Conservation (phyloP, 2,329 filamentous ascomycete species). For the Akanthomyces dipterigenus region DNA sequence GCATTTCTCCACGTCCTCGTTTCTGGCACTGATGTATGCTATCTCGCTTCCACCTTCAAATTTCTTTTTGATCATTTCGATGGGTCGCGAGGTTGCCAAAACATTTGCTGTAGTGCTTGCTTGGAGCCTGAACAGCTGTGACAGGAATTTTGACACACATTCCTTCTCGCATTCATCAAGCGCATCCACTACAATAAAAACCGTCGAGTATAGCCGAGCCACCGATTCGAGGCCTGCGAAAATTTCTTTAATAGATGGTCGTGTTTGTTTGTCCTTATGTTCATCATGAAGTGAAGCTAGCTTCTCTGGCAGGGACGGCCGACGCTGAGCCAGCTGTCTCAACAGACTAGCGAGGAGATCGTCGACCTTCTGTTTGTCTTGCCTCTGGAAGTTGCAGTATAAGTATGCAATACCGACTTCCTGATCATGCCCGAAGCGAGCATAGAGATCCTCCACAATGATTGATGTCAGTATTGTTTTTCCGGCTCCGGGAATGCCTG, state of each 20-base stretch:
- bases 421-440: constrained; percentile 16
- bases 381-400: constrained; percentile 37
- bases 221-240: constrained; percentile 11
- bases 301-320: constrained; percentile 18
- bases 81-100: constrained; percentile 14
- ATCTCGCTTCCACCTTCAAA: not conserved
- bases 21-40: not conserved
- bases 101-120: not conserved
- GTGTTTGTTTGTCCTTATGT: not conserved
- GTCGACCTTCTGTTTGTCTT: constrained; percentile 29
- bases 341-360: constrained; percentile 28
- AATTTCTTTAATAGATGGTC: not conserved
- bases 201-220: not conserved
- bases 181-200: constrained; percentile 19
- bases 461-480: constrained; percentile 7
- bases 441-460: not conserved
- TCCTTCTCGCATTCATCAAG: constrained; percentile 18
- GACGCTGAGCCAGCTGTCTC: constrained; percentile 28
- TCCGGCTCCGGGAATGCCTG: constrained; percentile 20
- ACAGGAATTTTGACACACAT: constrained; percentile 6
- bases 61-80: not conserved
- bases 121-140: not conserved
- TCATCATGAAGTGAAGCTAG: constrained; percentile 20
- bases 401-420: constrained; percentile 35
- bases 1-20: not conserved